Evolutionary conservation across 1,284 basidiomycete genomes (phyloP).

Genomic region (Singerocomus inundabilis): DNA sequence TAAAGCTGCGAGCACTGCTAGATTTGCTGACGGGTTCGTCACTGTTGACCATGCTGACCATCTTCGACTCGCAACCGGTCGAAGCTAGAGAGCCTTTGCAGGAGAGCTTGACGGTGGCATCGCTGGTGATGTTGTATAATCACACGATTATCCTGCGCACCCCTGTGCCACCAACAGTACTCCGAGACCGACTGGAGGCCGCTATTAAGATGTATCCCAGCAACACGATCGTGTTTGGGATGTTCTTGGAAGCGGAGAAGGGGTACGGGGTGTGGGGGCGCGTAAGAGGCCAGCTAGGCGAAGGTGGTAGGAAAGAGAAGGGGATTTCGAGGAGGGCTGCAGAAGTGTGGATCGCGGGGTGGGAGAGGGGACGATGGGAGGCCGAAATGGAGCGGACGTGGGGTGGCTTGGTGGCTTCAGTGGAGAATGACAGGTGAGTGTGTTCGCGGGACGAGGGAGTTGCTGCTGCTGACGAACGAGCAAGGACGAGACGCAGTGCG

Average conservation of each 20-base stretch:
- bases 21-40: conserved; percentile 55
- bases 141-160: conserved; percentile 55
- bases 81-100: conserved; percentile 29
- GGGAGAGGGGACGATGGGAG: conserved; percentile 71
- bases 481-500: conserved; percentile 66
- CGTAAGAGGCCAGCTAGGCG: conserved; percentile 52
- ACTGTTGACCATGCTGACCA: conserved; percentile 40
- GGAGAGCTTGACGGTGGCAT: conserved; percentile 62
- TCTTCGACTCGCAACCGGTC: conserved; percentile 47
- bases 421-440: conserved; percentile 64
- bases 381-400: conserved; percentile 69
- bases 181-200: conserved; percentile 57
- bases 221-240: conserved; percentile 72
- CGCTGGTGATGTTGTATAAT: conserved; percentile 62
- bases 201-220: conserved; percentile 62
- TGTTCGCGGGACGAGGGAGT: background rate
- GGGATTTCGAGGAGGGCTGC: conserved; percentile 55
- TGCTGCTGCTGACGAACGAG: conserved; percentile 12
- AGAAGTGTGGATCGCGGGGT: conserved; percentile 76
- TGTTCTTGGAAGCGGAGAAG: conserved; percentile 78
- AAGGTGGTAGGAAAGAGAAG: conserved; percentile 45
- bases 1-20: conserved; percentile 60
- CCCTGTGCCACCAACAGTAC: conserved; percentile 55
- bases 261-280: conserved; percentile 74
- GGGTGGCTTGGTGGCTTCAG: conserved; percentile 56